These are phyloP conservation scores for Nidularia pulvinata DNA, from an alignment of 768 basidiomycete species.

Conservation along the genomic window DNA sequence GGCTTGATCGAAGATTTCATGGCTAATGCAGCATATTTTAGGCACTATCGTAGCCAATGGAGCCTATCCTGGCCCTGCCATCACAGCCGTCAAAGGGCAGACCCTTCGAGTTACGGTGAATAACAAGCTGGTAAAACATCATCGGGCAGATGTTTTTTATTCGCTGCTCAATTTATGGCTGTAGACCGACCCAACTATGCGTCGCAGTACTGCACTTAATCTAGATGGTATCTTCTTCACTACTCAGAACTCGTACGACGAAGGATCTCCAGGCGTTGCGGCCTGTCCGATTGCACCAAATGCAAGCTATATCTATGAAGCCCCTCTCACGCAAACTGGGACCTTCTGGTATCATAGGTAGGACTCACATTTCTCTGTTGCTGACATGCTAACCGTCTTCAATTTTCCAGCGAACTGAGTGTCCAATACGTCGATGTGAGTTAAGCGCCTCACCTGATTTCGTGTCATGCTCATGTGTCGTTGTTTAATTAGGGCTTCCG, in stretches of 20 bases:
- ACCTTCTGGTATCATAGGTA: conserved; percentile 34
- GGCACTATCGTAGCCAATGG: conserved; percentile 1
- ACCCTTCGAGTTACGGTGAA: conserved; percentile 8
- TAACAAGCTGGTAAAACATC: conserved; percentile 13
- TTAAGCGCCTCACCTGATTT: background rate
- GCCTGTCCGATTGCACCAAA: conserved; percentile 26
- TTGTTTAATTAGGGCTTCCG: conserved; percentile 12
- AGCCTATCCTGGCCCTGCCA: conserved; percentile 6
- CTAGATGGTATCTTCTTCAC: conserved; percentile 20
- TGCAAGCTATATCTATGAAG: conserved; percentile 21
- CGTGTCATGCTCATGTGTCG: background rate
- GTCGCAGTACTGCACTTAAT: conserved; percentile 15
- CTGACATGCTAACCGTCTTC: too few relatives aligned
- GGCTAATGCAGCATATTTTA: background rate
- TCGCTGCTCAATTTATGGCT: background rate
- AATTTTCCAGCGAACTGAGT: conserved; percentile 13
- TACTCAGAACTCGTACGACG: conserved; percentile 15
- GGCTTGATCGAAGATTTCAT: background rate
- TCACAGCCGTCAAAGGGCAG: conserved; percentile 12
- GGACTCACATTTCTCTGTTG: too few relatives aligned
- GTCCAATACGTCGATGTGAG: conserved; percentile 17
- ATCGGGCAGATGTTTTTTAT: background rate
- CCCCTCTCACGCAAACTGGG: conserved; percentile 22
- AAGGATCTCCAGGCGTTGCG: conserved; percentile 21
- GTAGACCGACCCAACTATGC: conserved; percentile 16